These are phyloP conservation scores for Fagus sylvatica DNA, from an alignment of 306 rosid genomes.

Conservation along the genomic window DNA sequence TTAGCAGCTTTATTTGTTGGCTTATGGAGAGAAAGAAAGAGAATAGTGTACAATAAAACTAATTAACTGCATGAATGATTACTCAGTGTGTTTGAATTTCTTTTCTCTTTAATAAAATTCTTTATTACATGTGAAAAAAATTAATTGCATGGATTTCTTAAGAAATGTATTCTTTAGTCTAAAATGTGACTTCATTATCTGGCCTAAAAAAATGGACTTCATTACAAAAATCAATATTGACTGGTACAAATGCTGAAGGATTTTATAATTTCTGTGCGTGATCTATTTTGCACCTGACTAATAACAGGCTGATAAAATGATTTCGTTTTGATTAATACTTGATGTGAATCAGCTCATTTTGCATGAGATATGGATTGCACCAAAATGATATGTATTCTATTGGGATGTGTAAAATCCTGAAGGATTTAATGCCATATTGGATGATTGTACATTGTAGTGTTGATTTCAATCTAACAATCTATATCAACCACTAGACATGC, in stretches of 20 bases:
- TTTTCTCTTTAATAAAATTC: no score
- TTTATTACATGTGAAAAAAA: no score
- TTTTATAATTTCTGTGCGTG: not conserved
- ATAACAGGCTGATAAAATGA: not conserved
- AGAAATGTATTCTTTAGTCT: not conserved
- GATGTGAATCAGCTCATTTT: not conserved
- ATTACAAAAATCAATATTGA: not conserved
- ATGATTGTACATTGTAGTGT: not conserved
- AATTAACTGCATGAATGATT: not conserved
- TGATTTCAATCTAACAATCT: slow-evolving; percentile 2
- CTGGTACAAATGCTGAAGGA: not conserved
- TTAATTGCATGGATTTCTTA: not conserved
- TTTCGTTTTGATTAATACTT: not conserved
- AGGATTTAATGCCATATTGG: not conserved
- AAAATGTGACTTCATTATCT: not conserved
- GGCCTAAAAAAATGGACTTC: not conserved
- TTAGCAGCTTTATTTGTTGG: not conserved
- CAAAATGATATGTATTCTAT: not conserved
- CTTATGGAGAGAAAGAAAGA: not conserved
- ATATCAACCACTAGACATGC: not conserved
- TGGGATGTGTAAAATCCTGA: not conserved
- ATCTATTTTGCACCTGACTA: not conserved
- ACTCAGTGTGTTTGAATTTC: no score
- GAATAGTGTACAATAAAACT: not conserved
- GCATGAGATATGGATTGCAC: not conserved